phyloP scores from a whole-genome alignment of 495 filamentous ascomycete genomes.

The Daldinia loculata region DNA sequence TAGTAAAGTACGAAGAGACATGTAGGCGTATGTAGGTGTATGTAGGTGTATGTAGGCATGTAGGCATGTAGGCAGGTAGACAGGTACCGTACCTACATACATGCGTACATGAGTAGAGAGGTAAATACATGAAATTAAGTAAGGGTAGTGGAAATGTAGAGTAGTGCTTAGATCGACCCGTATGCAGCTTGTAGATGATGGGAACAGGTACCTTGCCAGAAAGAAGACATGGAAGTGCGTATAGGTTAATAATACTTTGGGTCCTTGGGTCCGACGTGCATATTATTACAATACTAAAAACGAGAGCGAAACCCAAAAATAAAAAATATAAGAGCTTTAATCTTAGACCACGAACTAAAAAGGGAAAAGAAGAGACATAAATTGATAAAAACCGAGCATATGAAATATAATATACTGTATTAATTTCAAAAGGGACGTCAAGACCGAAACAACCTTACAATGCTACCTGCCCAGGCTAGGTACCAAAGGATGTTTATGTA shows the following conservation, averaged over 20 bases:
- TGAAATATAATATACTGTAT: slow-evolving; percentile 16
- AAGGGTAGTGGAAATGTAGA: slow-evolving; percentile 33
- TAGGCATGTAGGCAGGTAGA: slow-evolving; percentile 15
- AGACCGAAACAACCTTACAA: slow-evolving; percentile 32
- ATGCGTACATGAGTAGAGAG: slow-evolving; percentile 16
- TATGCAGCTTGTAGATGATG: slow-evolving; percentile 41
- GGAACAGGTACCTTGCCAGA: slow-evolving; percentile 37
- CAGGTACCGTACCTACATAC: slow-evolving; percentile 6
- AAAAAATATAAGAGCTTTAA: slow-evolving; percentile 2
- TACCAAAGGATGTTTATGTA: slow-evolving; percentile 4
- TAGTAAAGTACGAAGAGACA: slow-evolving; percentile 24
- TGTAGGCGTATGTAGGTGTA: slow-evolving; percentile 21
- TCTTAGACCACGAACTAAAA: slow-evolving; percentile 22
- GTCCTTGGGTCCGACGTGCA: slow-evolving; percentile 33
- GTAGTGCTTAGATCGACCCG: slow-evolving; percentile 43
- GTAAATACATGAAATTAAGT: slow-evolving; percentile 24
- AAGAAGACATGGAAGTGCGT: slow-evolving; percentile 4
- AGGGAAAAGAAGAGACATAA: slow-evolving; percentile 22
- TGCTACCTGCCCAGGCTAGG: slow-evolving; percentile 36
- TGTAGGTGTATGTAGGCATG: slow-evolving; percentile 14
- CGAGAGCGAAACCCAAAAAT: neutral
- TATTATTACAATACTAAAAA: slow-evolving; percentile 12
- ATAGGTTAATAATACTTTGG: slow-evolving; percentile 18
- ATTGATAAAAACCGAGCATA: slow-evolving; percentile 21
- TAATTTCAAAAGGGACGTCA: slow-evolving; percentile 31